Conservation (phyloP, 768 basidiomycete genomes). For the Asterophora parasitica region DNA sequence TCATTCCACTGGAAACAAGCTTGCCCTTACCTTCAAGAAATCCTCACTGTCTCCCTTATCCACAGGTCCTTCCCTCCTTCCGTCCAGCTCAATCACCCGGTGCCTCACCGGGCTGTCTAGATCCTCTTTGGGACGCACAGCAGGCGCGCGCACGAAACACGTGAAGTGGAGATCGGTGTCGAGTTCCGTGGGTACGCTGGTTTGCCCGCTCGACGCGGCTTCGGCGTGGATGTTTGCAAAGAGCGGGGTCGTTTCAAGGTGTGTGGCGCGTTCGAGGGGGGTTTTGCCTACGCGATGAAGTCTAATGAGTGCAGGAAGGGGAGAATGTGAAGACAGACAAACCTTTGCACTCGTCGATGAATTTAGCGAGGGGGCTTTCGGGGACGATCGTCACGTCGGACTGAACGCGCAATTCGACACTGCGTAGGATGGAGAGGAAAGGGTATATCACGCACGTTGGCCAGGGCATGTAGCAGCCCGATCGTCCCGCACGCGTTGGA, state of each 20-base stretch:
- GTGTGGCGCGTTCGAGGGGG: conserved; percentile 66
- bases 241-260: conserved; percentile 70
- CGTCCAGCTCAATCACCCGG: conserved; percentile 81
- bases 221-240: conserved; percentile 76
- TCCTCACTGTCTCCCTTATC: conserved; percentile 66
- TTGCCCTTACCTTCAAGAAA: conserved; percentile 47
- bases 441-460: conserved; percentile 54
- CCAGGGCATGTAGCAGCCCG: conserved; percentile 76
- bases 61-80: conserved; percentile 69
- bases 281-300: conserved; percentile 45
- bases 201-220: conserved; percentile 67
- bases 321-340: conserved; percentile 6
- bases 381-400: conserved; percentile 53
- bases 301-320: not conserved
- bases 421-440: not conserved
- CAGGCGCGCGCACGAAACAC: conserved; percentile 73
- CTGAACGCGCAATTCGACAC: conserved; percentile 25
- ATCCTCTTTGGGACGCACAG: conserved; percentile 17
- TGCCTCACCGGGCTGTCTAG: conserved; percentile 24
- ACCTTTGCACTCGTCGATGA: conserved; percentile 65
- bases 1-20: not conserved
- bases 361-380: conserved; percentile 56
- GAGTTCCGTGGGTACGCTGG: conserved; percentile 53
- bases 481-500: conserved; percentile 87
- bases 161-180: conserved; percentile 84